phyloP scores from a whole-genome alignment of 2,329 filamentous ascomycete species.

The Apiospora hydei region DNA sequence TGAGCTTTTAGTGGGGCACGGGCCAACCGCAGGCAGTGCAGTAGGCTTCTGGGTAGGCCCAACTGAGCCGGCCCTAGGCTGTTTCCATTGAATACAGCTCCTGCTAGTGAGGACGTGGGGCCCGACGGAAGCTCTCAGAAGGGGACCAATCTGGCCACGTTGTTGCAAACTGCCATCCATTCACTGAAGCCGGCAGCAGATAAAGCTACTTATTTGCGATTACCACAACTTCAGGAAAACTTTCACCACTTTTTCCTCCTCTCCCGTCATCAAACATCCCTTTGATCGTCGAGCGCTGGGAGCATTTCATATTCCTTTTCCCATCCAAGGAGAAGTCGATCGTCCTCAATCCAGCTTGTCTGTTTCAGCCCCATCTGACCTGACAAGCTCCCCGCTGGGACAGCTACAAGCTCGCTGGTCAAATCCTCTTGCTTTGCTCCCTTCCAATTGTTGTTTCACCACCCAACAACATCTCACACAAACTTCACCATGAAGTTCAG shows the following conservation, averaged over 20 bases:
- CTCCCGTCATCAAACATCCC: constrained; percentile 10
- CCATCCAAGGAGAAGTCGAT: constrained; percentile 6
- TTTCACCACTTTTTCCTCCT: constrained; percentile 17
- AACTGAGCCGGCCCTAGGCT: not conserved
- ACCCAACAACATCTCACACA: constrained; percentile 26
- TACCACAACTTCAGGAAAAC: constrained; percentile 9
- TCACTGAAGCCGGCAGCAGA: not conserved
- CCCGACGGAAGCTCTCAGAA: constrained; percentile 22
- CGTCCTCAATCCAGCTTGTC: not conserved
- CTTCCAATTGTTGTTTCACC: constrained; percentile 25
- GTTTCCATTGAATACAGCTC: constrained; percentile 15
- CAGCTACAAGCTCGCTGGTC: constrained; percentile 18
- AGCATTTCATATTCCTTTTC: not conserved
- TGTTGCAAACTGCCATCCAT: constrained; percentile 18
- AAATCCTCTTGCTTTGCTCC: constrained; percentile 26
- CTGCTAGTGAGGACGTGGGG: constrained; percentile 7
- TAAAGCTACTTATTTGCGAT: constrained; percentile 18
- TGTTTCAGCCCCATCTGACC: constrained; percentile 20
- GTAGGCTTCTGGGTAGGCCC: not conserved
- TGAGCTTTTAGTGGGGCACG: constrained; percentile 13
- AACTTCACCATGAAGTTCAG: constrained; percentile 80
- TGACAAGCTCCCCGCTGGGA: constrained; percentile 9
- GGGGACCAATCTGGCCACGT: constrained; percentile 24
- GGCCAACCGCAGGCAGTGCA: not conserved
- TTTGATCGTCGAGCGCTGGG: constrained; percentile 21